Evolutionary conservation across 345 rosid species (phyloP).

Genomic region (Capsella bursapastoris): DNA sequence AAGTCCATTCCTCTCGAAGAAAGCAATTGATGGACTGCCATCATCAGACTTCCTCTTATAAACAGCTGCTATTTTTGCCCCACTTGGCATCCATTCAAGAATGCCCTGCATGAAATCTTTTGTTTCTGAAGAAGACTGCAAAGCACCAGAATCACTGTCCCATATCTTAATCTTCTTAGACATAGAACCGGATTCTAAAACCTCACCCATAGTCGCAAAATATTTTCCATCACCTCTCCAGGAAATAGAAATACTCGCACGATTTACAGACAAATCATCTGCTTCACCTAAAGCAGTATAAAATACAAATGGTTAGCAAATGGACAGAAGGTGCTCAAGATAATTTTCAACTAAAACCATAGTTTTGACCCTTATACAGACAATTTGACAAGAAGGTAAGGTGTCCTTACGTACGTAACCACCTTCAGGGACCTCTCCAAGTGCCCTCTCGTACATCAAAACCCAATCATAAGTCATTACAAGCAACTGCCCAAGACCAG

Average conservation of each 20-base stretch:
- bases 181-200: slow-evolving; percentile 45
- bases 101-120: slow-evolving; percentile 66
- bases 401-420: slow-evolving; percentile 85
- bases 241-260: slow-evolving; percentile 58
- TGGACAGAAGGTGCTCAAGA: neutral
- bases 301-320: slow-evolving; percentile 17
- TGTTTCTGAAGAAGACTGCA: slow-evolving; percentile 77
- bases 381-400: slow-evolving; percentile 40
- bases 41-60: slow-evolving; percentile 62
- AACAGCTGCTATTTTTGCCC: slow-evolving; percentile 88
- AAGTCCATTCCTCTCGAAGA: slow-evolving; percentile 91
- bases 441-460: slow-evolving; percentile 74
- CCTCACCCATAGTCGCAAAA: slow-evolving; percentile 65
- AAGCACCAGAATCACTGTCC: slow-evolving; percentile 84
- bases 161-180: slow-evolving; percentile 77
- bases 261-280: slow-evolving; percentile 40
- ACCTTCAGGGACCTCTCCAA: slow-evolving; percentile 65
- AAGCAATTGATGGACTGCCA: slow-evolving; percentile 63
- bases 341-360: slow-evolving; percentile 6
- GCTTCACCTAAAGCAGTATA: slow-evolving; percentile 53
- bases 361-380: neutral
- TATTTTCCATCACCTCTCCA: slow-evolving; percentile 99
- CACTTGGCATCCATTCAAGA: slow-evolving; percentile 99
- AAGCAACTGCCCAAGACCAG: slow-evolving; percentile 80
- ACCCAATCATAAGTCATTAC: slow-evolving; percentile 98